phyloP scores from a whole-genome alignment of 2,329 filamentous ascomycete genomes.

The Endocalyx cinctus region DNA sequence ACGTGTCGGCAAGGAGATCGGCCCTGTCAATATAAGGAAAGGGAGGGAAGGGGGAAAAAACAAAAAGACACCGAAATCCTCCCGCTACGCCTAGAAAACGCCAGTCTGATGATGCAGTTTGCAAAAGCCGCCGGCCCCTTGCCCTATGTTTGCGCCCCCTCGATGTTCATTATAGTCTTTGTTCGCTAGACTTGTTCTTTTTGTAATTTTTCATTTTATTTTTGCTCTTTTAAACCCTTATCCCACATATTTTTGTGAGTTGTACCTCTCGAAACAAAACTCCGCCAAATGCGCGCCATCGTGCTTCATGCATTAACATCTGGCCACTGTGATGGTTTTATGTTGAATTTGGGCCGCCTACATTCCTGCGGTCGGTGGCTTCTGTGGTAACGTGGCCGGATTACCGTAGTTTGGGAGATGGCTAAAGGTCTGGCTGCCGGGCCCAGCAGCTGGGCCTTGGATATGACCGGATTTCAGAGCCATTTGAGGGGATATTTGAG shows the following conservation, averaged over 20 bases:
- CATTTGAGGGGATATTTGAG: slow-evolving; percentile 37
- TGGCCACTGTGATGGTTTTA: no score
- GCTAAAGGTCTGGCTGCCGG: slow-evolving; percentile 41
- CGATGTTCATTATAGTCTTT: slow-evolving; percentile 16
- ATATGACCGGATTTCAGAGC: slow-evolving; percentile 42
- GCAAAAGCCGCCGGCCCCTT: slow-evolving; percentile 19
- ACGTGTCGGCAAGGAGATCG: no score
- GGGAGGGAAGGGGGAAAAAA: no score
- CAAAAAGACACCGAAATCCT: no score
- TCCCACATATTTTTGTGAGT: slow-evolving; percentile 17
- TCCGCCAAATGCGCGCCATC: slow-evolving; percentile 24
- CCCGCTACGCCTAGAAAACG: no score
- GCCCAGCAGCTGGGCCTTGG: slow-evolving; percentile 30
- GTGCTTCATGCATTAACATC: slow-evolving; percentile 23
- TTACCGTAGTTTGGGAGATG: slow-evolving; percentile 56
- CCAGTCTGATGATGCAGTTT: slow-evolving; percentile 22
- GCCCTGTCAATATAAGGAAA: no score
- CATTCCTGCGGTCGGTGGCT: no score
- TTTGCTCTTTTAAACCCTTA: no score
- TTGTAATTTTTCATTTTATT: no score
- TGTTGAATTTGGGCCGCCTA: no score
- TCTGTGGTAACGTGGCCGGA: slow-evolving; percentile 55
- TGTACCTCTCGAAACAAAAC: slow-evolving; percentile 21
- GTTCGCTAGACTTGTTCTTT: no score
- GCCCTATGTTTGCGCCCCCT: no score